Conservation (phyloP, 345 rosid species). For the Moringa oleifera region DNA sequence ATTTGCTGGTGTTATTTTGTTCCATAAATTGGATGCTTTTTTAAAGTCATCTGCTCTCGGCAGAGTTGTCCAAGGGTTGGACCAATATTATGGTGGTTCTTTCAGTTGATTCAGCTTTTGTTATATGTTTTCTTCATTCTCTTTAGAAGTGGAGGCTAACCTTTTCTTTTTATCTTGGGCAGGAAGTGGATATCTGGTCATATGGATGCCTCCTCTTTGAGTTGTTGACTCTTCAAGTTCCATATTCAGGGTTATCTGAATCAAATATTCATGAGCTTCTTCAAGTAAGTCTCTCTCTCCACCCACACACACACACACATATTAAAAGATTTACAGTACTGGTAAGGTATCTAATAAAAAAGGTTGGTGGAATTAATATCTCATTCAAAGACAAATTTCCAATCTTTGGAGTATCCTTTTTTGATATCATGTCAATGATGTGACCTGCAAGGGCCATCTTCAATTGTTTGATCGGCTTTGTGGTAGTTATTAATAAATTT, state of each 20-base stretch:
- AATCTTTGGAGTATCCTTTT: too few relatives aligned
- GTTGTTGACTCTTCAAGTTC: constrained; percentile 76
- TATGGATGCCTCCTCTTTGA: constrained; percentile 86
- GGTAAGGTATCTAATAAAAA: too few relatives aligned
- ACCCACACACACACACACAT: too few relatives aligned
- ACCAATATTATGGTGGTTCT: not conserved
- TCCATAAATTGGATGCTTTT: not conserved
- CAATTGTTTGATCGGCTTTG: too few relatives aligned
- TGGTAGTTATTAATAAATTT: too few relatives aligned
- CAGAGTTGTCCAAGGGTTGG: not conserved
- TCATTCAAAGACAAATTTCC: too few relatives aligned
- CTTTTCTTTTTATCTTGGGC: constrained; percentile 24
- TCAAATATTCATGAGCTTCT: constrained; percentile 61
- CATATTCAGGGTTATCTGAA: constrained; percentile 57
- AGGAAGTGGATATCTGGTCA: constrained; percentile 99
- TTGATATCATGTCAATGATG: too few relatives aligned
- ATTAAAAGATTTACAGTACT: too few relatives aligned
- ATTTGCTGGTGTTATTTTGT: not conserved
- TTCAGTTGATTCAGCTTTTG: constrained; percentile 2
- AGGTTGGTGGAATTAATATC: too few relatives aligned
- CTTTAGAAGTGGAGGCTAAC: constrained; percentile 7
- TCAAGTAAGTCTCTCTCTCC: constrained; percentile 40
- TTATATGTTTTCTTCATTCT: constrained; percentile 2
- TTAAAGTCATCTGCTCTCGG: not conserved
- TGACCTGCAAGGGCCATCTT: too few relatives aligned